Conservation (phyloP, 1,284 basidiomycete genomes). For the Leucoagaricus sp. region DNA sequence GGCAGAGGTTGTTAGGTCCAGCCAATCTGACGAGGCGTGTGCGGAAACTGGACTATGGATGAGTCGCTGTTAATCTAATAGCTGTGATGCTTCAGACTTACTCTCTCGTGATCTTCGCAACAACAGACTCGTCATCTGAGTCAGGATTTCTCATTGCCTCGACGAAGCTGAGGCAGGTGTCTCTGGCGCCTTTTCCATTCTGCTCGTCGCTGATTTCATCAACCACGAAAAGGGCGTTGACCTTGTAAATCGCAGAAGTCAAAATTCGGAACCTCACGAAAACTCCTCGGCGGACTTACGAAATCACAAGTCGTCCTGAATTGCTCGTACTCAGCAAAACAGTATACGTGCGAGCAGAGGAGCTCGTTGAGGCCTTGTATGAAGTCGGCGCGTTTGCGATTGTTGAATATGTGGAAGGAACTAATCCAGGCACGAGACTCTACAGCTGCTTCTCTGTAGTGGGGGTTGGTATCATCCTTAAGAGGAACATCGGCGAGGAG, state of each 20-base stretch:
- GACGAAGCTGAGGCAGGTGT: slow-evolving; percentile 54
- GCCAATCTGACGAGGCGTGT: slow-evolving; percentile 45
- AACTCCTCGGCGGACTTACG: slow-evolving; percentile 35
- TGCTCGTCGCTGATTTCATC: slow-evolving; percentile 75
- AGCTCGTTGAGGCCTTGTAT: slow-evolving; percentile 61
- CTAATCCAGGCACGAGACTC: slow-evolving; percentile 66
- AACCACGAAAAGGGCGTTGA: slow-evolving; percentile 67
- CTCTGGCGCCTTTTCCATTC: slow-evolving; percentile 52
- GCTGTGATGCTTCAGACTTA: too few species aligned
- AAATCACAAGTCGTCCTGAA: slow-evolving; percentile 67
- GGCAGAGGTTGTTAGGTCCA: slow-evolving; percentile 43
- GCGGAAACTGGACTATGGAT: too few species aligned
- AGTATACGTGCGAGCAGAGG: slow-evolving; percentile 62
- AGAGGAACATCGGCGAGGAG: slow-evolving; percentile 52
- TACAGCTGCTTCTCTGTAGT: slow-evolving; percentile 53
- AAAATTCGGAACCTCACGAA: too few species aligned
- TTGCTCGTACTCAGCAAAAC: slow-evolving; percentile 57
- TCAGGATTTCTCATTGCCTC: slow-evolving; percentile 51
- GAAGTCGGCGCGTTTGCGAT: slow-evolving; percentile 62
- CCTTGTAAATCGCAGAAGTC: too few species aligned
- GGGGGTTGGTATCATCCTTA: slow-evolving; percentile 48
- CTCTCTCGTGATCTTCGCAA: slow-evolving; percentile 65
- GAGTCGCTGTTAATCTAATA: too few species aligned
- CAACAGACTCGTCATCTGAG: slow-evolving; percentile 54
- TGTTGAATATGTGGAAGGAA: slow-evolving; percentile 57